These are phyloP conservation scores for Beauveria scarabaeidicola DNA, from an alignment of 2,329 filamentous ascomycete species.

Conservation along the genomic window DNA sequence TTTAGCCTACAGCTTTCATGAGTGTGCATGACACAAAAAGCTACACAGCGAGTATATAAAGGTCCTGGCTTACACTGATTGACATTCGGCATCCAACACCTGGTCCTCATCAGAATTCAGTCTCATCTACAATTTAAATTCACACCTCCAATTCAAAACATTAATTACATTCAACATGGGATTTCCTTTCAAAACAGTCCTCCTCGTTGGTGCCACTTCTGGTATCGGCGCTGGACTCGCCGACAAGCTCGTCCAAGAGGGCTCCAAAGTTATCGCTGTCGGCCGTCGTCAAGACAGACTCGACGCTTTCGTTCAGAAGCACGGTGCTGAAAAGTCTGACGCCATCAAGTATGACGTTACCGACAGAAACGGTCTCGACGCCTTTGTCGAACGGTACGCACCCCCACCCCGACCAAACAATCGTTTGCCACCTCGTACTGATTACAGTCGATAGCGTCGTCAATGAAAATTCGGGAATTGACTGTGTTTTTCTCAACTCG, in stretches of 20 bases:
- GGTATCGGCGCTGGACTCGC: slow-evolving; percentile 19
- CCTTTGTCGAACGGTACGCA: slow-evolving; percentile 14
- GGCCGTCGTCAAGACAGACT: slow-evolving; percentile 41
- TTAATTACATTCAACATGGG: slow-evolving; percentile 28
- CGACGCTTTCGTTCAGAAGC: slow-evolving; percentile 35
- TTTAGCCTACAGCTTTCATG: not conserved
- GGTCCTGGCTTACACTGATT: not conserved
- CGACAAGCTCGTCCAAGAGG: slow-evolving; percentile 31
- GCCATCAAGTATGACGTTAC: slow-evolving; percentile 33
- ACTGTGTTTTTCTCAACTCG: slow-evolving; percentile 49
- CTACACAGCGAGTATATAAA: not conserved
- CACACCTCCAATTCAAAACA: not conserved
- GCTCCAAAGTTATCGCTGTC: slow-evolving; percentile 35
- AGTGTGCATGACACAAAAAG: not conserved
- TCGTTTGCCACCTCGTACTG: too few relatives aligned
- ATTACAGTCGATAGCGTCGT: slow-evolving; percentile 3
- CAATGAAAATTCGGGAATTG: slow-evolving; percentile 37
- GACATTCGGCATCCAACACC: not conserved
- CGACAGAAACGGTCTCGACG: slow-evolving; percentile 27
- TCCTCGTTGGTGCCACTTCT: slow-evolving; percentile 32
- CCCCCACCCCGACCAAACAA: not conserved
- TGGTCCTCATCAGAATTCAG: not conserved
- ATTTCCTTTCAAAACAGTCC: slow-evolving; percentile 46
- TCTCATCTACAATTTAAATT: not conserved
- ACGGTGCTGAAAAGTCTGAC: slow-evolving; percentile 33